Percentiles rank a stretch among this genome's conserved stretches.
Evolutionary conservation across 129 eudicot genomes (phyloP).

Genomic region (Heracleum sosnowskyi): DNA sequence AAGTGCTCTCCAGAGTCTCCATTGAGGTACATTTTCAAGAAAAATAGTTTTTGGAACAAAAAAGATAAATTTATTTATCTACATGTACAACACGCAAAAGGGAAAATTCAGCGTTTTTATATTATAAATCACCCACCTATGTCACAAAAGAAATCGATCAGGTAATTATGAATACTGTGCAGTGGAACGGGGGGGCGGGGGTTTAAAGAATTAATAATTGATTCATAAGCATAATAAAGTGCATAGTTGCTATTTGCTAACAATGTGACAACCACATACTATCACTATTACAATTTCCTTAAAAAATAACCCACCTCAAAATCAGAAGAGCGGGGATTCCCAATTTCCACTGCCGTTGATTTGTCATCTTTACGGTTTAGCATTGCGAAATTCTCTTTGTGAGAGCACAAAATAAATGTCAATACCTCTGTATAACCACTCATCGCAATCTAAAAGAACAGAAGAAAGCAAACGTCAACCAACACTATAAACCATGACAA

Average conservation of each 20-base stretch:
- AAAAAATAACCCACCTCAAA: conserved; percentile 55
- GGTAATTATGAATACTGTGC: not conserved
- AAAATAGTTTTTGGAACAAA: not conserved
- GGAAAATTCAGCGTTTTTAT: not conserved
- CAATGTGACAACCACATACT: not conserved
- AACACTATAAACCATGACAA: not conserved
- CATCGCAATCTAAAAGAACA: conserved; percentile 54
- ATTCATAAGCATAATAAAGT: not conserved
- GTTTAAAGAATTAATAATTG: not conserved
- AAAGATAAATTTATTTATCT: not conserved
- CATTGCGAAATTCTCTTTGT: conserved; percentile 78
- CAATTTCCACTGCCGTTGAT: conserved; percentile 66
- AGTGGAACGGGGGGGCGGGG: not conserved
- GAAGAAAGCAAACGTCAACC: not conserved
- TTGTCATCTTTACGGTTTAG: conserved; percentile 79
- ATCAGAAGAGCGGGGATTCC: conserved; percentile 93
- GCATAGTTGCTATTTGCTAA: not conserved
- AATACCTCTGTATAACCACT: conserved; percentile 84
- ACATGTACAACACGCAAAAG: not conserved
- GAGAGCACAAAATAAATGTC: conserved; percentile 73
- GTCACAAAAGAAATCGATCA: not conserved
- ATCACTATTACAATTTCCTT: not conserved
- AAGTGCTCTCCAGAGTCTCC: not conserved
- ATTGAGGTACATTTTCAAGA: not conserved
- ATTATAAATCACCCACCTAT: not conserved